These are phyloP conservation scores for Diaporthe ilicicola DNA, from an alignment of 2,329 filamentous ascomycete genomes.

Conservation along the genomic window DNA sequence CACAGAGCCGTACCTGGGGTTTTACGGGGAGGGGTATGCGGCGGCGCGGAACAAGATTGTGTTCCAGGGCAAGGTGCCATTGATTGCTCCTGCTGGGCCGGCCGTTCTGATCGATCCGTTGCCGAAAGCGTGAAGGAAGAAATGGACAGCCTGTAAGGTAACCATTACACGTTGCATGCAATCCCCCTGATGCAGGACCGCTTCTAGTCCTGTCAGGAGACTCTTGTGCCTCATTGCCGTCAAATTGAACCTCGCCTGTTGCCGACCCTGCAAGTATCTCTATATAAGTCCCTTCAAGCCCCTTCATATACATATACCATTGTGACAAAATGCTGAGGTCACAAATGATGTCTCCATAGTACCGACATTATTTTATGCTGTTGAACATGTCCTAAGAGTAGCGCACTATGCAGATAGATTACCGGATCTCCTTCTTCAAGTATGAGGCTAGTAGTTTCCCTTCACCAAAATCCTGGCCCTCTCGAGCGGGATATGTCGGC, in stretches of 20 bases:
- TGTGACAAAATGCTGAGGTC: too few relatives aligned
- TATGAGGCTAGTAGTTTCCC: neutral
- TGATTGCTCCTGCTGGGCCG: conserved; percentile 43
- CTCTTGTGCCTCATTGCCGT: too few relatives aligned
- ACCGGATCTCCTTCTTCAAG: conserved; percentile 8
- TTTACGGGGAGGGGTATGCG: conserved; percentile 44
- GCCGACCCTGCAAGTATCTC: too few relatives aligned
- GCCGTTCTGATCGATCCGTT: conserved; percentile 40
- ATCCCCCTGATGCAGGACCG: too few relatives aligned
- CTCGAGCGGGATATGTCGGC: neutral
- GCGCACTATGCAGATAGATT: too few relatives aligned
- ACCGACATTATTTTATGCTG: too few relatives aligned
- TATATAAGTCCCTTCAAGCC: too few relatives aligned
- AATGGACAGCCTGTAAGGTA: too few relatives aligned
- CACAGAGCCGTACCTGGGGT: conserved; percentile 63
- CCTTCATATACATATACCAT: too few relatives aligned
- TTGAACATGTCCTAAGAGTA: neutral
- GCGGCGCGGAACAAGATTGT: conserved; percentile 39
- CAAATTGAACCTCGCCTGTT: too few relatives aligned
- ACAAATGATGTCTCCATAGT: neutral
- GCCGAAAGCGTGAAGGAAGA: neutral
- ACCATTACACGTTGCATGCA: too few relatives aligned
- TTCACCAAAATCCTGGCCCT: neutral
- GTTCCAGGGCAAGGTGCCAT: conserved; percentile 38
- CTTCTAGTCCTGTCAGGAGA: too few relatives aligned